These are phyloP conservation scores for Carex scoparia DNA, from an alignment of 176 grass and related monocot genomes.

Conservation along the genomic window DNA sequence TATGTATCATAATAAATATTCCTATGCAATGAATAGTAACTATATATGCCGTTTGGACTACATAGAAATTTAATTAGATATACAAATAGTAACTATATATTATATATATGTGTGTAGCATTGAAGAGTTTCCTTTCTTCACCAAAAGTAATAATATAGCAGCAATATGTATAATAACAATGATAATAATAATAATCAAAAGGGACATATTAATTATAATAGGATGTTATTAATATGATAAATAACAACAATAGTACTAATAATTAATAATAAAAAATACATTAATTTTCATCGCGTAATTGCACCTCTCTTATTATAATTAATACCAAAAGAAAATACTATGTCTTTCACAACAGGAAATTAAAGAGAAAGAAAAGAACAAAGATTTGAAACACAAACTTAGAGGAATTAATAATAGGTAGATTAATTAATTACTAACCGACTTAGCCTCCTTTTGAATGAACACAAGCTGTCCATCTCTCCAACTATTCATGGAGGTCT, in stretches of 20 bases:
- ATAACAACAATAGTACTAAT: not conserved
- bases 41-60: not conserved
- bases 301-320: not conserved
- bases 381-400: not conserved
- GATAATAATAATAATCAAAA: not conserved
- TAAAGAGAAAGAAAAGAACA: not conserved
- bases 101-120: not conserved
- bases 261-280: not conserved
- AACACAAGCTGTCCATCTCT: conserved; percentile 39
- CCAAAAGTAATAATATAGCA: not conserved
- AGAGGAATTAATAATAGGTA: not conserved
- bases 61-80: not conserved
- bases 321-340: not conserved
- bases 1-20: not conserved
- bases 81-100: not conserved
- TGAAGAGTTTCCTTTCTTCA: not conserved
- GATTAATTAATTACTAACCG: conserved; percentile 36
- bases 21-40: not conserved
- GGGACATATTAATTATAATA: not conserved
- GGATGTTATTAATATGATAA: conserved; percentile 7
- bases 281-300: not conserved
- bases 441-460: conserved; percentile 87
- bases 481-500: conserved; percentile 35
- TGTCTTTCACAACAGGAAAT: not conserved
- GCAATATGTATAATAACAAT: not conserved